These are phyloP conservation scores for Entomortierella parvispora DNA, from an alignment of 192 early-diverging fungal species.

Conservation along the genomic window DNA sequence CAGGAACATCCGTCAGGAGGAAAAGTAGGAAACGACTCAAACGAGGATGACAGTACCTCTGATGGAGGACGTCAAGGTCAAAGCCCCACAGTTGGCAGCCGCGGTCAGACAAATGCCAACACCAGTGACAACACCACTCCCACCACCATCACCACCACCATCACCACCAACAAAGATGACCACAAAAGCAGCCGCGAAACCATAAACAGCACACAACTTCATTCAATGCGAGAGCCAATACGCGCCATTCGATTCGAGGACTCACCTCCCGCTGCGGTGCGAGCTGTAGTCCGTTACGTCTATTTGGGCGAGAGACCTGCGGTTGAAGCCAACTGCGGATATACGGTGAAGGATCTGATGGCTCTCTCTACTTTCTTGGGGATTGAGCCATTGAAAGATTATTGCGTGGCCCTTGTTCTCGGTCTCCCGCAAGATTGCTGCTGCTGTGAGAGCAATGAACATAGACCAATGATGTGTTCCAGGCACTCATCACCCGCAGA, in stretches of 20 bases:
- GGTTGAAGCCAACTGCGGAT: slow-evolving; percentile 11
- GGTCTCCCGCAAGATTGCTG: background rate
- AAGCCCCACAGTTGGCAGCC: no score
- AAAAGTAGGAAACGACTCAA: no score
- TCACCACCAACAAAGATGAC: background rate
- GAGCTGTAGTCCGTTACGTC: slow-evolving; percentile 22
- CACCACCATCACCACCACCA: no score
- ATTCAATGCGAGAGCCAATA: background rate
- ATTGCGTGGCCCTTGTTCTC: slow-evolving; percentile 28
- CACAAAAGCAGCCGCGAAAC: background rate
- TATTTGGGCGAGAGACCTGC: slow-evolving; percentile 22
- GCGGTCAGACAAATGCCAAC: no score
- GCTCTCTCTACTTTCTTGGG: slow-evolving; percentile 23
- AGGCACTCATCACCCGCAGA: background rate
- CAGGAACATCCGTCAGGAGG: no score
- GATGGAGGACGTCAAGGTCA: no score
- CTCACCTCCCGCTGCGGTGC: slow-evolving; percentile 20
- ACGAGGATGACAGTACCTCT: no score
- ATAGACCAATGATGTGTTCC: background rate
- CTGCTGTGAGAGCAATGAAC: background rate
- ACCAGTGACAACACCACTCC: no score
- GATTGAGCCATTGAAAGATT: slow-evolving; percentile 18
- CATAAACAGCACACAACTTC: background rate
- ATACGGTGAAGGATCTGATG: slow-evolving; percentile 49
- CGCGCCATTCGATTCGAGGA: slow-evolving; percentile 36